Base-by-base conservation (phyloP, 192 early-diverging fungal genomes). In the Chytriomyces hyalinus region DNA sequence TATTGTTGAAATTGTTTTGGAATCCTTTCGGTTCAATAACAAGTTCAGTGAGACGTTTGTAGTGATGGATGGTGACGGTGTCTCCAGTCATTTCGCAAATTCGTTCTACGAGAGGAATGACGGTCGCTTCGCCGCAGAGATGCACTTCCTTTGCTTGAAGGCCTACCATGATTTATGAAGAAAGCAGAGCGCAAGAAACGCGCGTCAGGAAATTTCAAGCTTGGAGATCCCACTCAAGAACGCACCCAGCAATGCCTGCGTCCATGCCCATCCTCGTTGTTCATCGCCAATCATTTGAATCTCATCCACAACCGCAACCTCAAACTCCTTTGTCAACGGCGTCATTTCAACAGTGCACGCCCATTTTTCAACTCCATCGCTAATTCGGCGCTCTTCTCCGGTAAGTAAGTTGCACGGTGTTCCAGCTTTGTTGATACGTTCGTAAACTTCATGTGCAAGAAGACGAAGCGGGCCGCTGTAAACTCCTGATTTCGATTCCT, bases 201-300 rank as follows among this genome's bases (percentile, higher is more conserved):
- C 22, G 15, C 24, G 6, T 77, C 4, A 76, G 73, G 2, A 17
- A 22, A 49, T 48, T 77, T 59, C 7, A 65, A 6, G 43, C 20
- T n/a, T 1, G 22, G 17, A 60, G 20, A 26, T 65, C 77, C 4
- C 65, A 78, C 26, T 64, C 69, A 47, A 36, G 36, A 36, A 36
- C 36, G 0, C 36, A 36, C 85, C 89, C 11, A 97, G 73, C 6
- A 98, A 66, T 5, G 96, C 97, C 53, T 91, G 87, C 6, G 95
- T 96, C 96, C 96, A 99, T 46, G 96, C 96, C 95, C 95, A 97
- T 10, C 97, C 97, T 11, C 97, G 88, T 46, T 90, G 81, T 10
- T 75, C 79, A 75, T 99, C 96, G 0, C 84, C 88, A 65, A 99
- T 92, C 94, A 99, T 94, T 80, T 99, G 97, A 83, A 99, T 99